Base-by-base conservation (phyloP, 2,329 filamentous ascomycete genomes). In the Aspergillus sp. region DNA sequence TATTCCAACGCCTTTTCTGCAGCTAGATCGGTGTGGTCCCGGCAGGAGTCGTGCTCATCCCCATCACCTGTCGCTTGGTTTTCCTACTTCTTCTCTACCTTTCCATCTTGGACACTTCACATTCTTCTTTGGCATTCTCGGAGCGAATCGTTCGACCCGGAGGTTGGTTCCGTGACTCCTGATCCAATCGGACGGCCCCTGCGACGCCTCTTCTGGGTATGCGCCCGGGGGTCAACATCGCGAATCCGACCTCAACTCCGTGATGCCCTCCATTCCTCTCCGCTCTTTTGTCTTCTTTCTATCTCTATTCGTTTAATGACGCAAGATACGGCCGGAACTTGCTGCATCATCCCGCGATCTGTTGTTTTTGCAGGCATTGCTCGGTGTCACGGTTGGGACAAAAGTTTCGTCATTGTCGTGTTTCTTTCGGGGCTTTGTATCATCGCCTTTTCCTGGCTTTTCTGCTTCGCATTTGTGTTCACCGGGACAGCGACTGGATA, bases 301-400 rank as follows among this genome's bases (percentile, higher is more conserved):
- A 36, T 47, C 31, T 47, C 20, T 19, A 36, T 42, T 19, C 19
- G 21, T 46, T 48, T 48, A 21, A 49, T 45, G 36, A 48, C 23
- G 47, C 19, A 36, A 44, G 45, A 49, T 46, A 52, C 52, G 55
- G 50, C 54, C 48, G 43, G 43, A 20, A 45, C 36, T 43, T 40
- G 40, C 42, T 43, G 17, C 11, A 17, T 49, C 32, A 25, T 31
- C 42, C 48, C 52, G 49, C 53, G 45, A 54, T 31, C 19, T 25
- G 50, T 43, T 53, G 40, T 47, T 38, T 52, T 52, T 36, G 36
- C 53, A 55, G 45, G 49, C 42, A 55, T 53, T 36, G 45, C 42
- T 45, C 48, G 53, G 53, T 43, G 53, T 47, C 53, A 31, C 32
- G 53, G 50, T 47, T 40, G 36, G 41, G 32, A 23, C 19, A 41